Conservation (phyloP, 805 yeast genomes). For the Ogataea saltuana region DNA sequence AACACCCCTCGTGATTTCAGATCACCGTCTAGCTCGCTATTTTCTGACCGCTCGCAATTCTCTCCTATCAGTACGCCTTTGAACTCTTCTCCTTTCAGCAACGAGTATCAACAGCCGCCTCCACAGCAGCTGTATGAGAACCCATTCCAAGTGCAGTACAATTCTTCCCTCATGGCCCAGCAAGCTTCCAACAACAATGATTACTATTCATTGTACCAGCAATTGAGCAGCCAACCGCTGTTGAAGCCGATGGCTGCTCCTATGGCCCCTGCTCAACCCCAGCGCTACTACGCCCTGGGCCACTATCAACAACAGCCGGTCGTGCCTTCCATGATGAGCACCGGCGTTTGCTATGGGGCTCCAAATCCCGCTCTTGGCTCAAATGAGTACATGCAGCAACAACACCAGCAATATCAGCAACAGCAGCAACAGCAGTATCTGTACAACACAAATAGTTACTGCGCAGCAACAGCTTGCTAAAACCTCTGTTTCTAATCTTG, state of each 20-base stretch:
- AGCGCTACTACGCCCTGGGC: conserved; percentile 24
- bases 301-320: conserved; percentile 18
- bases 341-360: conserved; percentile 16
- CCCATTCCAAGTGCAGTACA: conserved; percentile 28
- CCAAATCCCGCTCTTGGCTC: conserved; percentile 4
- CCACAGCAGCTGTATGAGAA: conserved; percentile 28
- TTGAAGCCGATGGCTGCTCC: conserved; percentile 13
- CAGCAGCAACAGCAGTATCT: conserved; percentile 13
- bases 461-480: conserved; percentile 29
- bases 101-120: conserved; percentile 20
- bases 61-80: conserved; percentile 28
- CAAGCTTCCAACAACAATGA: conserved; percentile 14
- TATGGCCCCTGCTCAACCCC: conserved; percentile 13
- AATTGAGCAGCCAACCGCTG: conserved; percentile 15
- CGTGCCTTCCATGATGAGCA: conserved; percentile 21
- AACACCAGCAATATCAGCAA: conserved; percentile 12
- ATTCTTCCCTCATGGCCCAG: conserved; percentile 16
- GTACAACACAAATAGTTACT: conserved; percentile 15
- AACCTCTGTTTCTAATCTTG: not conserved
- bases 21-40: conserved; percentile 25
- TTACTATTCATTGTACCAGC: conserved; percentile 21
- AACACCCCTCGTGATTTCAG: conserved; percentile 17
- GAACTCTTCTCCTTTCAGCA: conserved; percentile 29
- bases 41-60: conserved; percentile 24
- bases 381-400: conserved; percentile 10